Evolutionary conservation across 805 yeast genomes (phyloP).

Genomic region (Kodamaea nitidulidarum): DNA sequence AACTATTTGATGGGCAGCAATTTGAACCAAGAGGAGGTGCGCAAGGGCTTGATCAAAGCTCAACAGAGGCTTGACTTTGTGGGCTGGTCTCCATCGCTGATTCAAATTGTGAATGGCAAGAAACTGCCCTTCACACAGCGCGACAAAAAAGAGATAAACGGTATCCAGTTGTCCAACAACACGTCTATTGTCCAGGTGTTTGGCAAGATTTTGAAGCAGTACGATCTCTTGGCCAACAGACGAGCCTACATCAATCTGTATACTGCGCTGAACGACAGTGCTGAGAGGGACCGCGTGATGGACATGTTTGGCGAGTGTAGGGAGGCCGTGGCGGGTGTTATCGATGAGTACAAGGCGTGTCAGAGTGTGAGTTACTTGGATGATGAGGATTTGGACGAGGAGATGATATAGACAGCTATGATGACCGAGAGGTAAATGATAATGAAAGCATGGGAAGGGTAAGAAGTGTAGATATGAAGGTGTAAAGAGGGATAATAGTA

Average conservation of each 20-base stretch:
- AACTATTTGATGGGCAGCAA: constrained; percentile 63
- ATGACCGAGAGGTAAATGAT: too few species aligned
- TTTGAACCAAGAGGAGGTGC: constrained; percentile 64
- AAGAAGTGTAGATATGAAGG: too few species aligned
- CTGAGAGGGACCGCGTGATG: constrained; percentile 40
- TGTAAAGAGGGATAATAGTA: too few species aligned
- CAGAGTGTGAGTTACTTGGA: constrained; percentile 44
- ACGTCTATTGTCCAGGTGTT: constrained; percentile 70
- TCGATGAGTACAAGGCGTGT: constrained; percentile 45
- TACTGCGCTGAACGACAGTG: constrained; percentile 44
- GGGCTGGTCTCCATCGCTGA: constrained; percentile 79
- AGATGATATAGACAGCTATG: constrained; percentile 13
- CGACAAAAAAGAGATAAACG: constrained; percentile 48
- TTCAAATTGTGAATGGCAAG: constrained; percentile 73
- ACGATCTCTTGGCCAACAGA: constrained; percentile 72
- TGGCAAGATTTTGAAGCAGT: constrained; percentile 65
- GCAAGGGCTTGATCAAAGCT: constrained; percentile 60
- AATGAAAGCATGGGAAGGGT: too few species aligned
- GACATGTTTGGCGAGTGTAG: constrained; percentile 48
- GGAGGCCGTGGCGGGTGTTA: constrained; percentile 42
- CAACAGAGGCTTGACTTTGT: constrained; percentile 70
- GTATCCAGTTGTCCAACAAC: constrained; percentile 79
- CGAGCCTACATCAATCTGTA: constrained; percentile 84
- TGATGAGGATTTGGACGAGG: constrained; percentile 38
- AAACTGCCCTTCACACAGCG: constrained; percentile 58